These are phyloP conservation scores for Salinomyces thailandicus DNA, from an alignment of 2,329 filamentous ascomycete species.

Conservation along the genomic window DNA sequence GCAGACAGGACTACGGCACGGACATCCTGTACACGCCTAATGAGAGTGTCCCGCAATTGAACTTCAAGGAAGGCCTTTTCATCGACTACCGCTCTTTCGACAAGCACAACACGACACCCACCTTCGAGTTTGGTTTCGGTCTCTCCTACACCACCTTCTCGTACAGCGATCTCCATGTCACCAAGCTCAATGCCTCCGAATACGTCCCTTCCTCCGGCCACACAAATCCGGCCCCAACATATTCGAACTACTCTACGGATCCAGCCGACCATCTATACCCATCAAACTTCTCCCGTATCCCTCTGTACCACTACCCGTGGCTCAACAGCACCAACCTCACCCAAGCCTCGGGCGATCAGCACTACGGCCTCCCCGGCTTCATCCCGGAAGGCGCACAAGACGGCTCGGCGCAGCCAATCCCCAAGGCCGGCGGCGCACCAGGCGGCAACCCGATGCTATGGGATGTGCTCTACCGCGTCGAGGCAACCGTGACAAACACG, in stretches of 20 bases:
- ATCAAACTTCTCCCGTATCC: slow-evolving; percentile 42
- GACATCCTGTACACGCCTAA: slow-evolving; percentile 57
- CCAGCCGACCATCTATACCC: slow-evolving; percentile 60
- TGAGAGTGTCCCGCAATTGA: slow-evolving; percentile 57
- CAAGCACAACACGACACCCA: slow-evolving; percentile 51
- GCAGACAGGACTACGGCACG: slow-evolving; percentile 56
- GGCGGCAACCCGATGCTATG: slow-evolving; percentile 54
- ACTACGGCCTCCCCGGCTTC: slow-evolving; percentile 55
- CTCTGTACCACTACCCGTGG: slow-evolving; percentile 59
- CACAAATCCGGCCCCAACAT: slow-evolving; percentile 52
- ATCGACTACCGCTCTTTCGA: slow-evolving; percentile 77
- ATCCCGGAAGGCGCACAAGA: slow-evolving; percentile 47
- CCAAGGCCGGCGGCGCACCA: slow-evolving; percentile 48
- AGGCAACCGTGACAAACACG: slow-evolving; percentile 62
- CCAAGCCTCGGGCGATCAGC: slow-evolving; percentile 46
- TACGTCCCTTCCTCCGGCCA: slow-evolving; percentile 53
- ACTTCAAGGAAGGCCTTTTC: slow-evolving; percentile 68
- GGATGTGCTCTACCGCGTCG: slow-evolving; percentile 57
- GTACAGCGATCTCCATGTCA: slow-evolving; percentile 64
- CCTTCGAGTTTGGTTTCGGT: slow-evolving; percentile 74
- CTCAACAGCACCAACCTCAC: slow-evolving; percentile 52
- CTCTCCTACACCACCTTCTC: slow-evolving; percentile 70
- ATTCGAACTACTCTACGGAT: slow-evolving; percentile 54
- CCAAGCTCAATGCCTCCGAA: slow-evolving; percentile 70
- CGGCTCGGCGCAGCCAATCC: slow-evolving; percentile 46